Conservation (phyloP, 2,329 filamentous ascomycete genomes). For the Amauroascus verrucosus region DNA sequence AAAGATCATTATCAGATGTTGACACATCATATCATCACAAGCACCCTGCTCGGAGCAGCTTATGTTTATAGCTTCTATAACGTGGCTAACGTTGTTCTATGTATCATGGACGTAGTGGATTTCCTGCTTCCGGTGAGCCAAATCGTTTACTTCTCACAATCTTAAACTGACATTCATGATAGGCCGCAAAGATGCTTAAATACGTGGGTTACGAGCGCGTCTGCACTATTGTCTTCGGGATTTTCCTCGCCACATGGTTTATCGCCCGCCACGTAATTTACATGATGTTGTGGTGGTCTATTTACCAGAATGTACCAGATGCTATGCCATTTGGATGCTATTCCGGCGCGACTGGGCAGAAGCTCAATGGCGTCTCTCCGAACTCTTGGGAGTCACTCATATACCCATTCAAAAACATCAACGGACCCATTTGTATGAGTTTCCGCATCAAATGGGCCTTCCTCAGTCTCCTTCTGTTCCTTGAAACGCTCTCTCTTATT, state of each 20-base stretch:
- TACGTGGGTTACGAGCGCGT: conserved; percentile 66
- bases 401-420: conserved; percentile 61
- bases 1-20: conserved; percentile 98
- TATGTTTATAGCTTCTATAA: conserved; percentile 82
- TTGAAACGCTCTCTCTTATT: conserved; percentile 69
- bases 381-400: conserved; percentile 53
- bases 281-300: conserved; percentile 68
- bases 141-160: conserved; percentile 1
- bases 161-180: conserved; percentile 9
- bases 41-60: conserved; percentile 64
- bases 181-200: conserved; percentile 88
- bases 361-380: conserved; percentile 26
- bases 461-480: conserved; percentile 60
- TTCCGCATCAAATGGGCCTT: conserved; percentile 64
- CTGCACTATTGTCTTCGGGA: conserved; percentile 73
- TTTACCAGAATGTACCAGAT: conserved; percentile 55
- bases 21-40: conserved; percentile 85
- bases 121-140: conserved; percentile 65
- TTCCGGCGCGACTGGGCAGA: conserved; percentile 34
- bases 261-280: conserved; percentile 73
- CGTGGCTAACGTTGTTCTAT: conserved; percentile 78
- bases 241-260: conserved; percentile 82
- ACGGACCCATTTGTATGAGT: conserved; percentile 72
- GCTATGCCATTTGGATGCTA: conserved; percentile 64
- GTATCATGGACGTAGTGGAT: conserved; percentile 90